A percentile compares a stretch with the other conserved stretches of the same genome.
phyloP scores from a whole-genome alignment of 768 basidiomycete species.

The Tulasnella sp. region DNA sequence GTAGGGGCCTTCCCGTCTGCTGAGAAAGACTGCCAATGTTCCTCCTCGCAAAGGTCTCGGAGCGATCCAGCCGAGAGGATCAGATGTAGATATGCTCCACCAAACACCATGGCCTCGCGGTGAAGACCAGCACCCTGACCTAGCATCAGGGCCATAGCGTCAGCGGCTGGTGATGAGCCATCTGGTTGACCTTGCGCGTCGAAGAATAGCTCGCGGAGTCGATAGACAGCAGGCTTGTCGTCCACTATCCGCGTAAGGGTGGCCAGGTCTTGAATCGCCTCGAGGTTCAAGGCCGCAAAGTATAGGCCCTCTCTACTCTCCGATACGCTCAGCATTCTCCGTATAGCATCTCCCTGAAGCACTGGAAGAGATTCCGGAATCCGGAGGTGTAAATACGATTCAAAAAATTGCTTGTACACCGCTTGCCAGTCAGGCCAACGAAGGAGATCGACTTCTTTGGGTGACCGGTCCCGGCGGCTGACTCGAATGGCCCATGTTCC shows the following conservation, averaged over 20 bases:
- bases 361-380: not conserved
- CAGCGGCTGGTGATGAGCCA: not conserved
- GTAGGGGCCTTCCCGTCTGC: not conserved
- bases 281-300: slow-evolving; percentile 6
- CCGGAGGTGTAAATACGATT: not conserved
- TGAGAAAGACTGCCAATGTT: not conserved
- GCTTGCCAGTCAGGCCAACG: not conserved
- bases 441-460: slow-evolving; percentile 3
- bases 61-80: slow-evolving; percentile 3
- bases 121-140: not conserved
- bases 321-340: not conserved
- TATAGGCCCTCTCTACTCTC: slow-evolving; percentile 7
- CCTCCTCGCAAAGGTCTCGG: not conserved
- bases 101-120: slow-evolving; percentile 2
- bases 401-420: slow-evolving; percentile 11
- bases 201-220: not conserved
- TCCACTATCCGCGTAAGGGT: not conserved
- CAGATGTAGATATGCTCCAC: not conserved
- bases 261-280: not conserved
- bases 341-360: slow-evolving; percentile 2
- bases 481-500: not conserved
- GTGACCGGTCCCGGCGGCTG: not conserved
- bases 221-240: not conserved
- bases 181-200: slow-evolving; percentile 3
- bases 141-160: not conserved